Base-by-base conservation (phyloP, 805 yeast species). In the Nakazawaea pomicola region DNA sequence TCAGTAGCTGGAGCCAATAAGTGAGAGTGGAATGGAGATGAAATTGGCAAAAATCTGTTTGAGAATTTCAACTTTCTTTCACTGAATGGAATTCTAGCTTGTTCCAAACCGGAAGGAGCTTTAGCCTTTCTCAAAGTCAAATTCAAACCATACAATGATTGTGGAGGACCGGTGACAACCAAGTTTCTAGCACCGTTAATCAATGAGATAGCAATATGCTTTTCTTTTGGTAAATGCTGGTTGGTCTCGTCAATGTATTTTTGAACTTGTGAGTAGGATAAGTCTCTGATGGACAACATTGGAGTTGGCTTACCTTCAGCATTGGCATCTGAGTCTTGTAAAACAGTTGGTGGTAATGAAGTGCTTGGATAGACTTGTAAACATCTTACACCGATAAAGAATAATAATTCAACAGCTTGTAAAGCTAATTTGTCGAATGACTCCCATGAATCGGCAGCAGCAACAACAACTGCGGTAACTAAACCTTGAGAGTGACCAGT, bases 231-330 rank as follows among this genome's bases (percentile, higher is more conserved):
- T 67, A 93, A 76, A 67, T 90, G 98, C 58, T 83, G 78, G 68
- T 93, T 93, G 46, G 99, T 93, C 62, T 78, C 78, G 47, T 81
- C 83, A 50, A 93, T 85, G 59, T 74, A 88, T 43, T 61, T 62
- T 63, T 88, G 82, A 44, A 91, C 93, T 66, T 87, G 90, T 32
- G 76, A 80, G 52, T 73, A 68, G 16, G 95, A 76, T 57, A 93
- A 74, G 62, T 90, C 96, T 62, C 96, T 81, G 47, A 93, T 76
- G 9, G 97, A 84, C 61, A 93, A 77, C 99, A 93, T 93, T 51
- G 99, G 99, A 50, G 95, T 83, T 48, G 99, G 99, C 54, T 77
- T 73, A 54, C 99, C 99, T 70, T 93, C 99, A 54, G 91, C 91
- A 59, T 88, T 82, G 56, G 87, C 95, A 59, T 83, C 78, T 19